Evolutionary conservation across 2,329 filamentous ascomycete genomes (phyloP), one percentile per base, ranked within the genome.

Genomic region (Cadophora luteo-olivacea): DNA sequence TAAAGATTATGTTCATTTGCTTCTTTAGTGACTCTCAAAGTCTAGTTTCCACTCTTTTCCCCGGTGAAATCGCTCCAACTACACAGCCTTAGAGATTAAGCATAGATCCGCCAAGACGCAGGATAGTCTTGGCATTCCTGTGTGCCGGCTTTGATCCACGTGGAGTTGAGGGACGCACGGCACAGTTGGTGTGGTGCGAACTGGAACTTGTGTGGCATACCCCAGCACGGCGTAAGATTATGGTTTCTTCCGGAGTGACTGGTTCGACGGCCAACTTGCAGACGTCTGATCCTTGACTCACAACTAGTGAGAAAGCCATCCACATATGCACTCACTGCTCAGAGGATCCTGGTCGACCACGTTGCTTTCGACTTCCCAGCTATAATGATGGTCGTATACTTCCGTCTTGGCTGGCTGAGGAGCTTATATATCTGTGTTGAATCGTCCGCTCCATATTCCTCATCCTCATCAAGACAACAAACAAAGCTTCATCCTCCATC

Each of bases 261-360:
- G 33, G 57, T 45, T 60, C 57, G 57, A 60, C 57, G 57, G 57
- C 57, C 57, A 60, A 41, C 57, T 41, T 41, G 22, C 57, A 60
- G 33, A 60, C 22, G 11, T 22, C 22, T 60, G 22, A 60, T 41
- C 57, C 57, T 41, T 60, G 57, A 45, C 22, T 19, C 36, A 45
- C 57, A 58, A 9, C 6, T 16, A 25, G 57, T 60, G 36, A 60
- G 57, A 60, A 14, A 25, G 4, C 38, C 4, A 14, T 16, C 33
- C 57, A 60, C 36, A 60, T 29, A 60, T 60, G 57, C 57, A 60
- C 22, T 16, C 33, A 8, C n/a, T 11, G 9, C 22, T 60, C 33
- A 22, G 24, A 14, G 11, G 32, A 60, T 45, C 57, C 57, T 19
- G 4, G 57, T 60, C 33, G 57, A 41, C 36, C 57, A 60, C 57